Evolutionary conservation across 495 filamentous ascomycete genomes (phyloP), one percentile per base, ranked within the genome.

Genomic region (Podospora australis): DNA sequence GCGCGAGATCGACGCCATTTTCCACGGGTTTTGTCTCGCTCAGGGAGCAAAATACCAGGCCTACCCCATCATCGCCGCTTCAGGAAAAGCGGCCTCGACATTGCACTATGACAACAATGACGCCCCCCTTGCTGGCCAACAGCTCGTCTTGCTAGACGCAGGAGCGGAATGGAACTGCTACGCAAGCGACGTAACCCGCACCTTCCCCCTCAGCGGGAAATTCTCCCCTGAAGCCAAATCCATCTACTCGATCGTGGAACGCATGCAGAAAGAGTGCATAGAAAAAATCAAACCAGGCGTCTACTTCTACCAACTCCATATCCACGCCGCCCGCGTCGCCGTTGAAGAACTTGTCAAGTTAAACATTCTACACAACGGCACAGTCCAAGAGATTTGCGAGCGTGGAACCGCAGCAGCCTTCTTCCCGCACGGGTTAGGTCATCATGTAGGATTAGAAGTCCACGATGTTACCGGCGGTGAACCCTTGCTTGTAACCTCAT

Each of bases 351-450:
- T 97, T 25, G 62, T 87, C 46, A 59, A 70, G 23, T 71, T 97
- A 6, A 87, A 87, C 9, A 74, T 97, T 32, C 53, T 82, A 3
- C 62, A 67, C 26, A 70, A 73, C 34, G 84, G 82, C 3, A 75
- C 67, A 0, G 70, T 68, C 5, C 68, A 75, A 2, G 88, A 90
- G 49, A 81, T 94, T 49, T 74, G 79, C 39, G 54, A 69, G 29
- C 77, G 79, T 2, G 84, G 90, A 24, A 87, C 81, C 17, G 80
- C 80, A 3, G 71, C 77, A 21, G 83, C 86, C 0, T 97, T 96
- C 68, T 94, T 95, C 67, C 90, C 91, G 2, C 91, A 97, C 64
- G 91, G 91, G 2, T 71, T 91, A 11, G 87, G 87, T 9, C 90
- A 97, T 63, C 87, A 95, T 62, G 71, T 96, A 26, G 91, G 91